phyloP scores from a whole-genome alignment of 306 rosid genomes.

The Gillenia trifoliata region DNA sequence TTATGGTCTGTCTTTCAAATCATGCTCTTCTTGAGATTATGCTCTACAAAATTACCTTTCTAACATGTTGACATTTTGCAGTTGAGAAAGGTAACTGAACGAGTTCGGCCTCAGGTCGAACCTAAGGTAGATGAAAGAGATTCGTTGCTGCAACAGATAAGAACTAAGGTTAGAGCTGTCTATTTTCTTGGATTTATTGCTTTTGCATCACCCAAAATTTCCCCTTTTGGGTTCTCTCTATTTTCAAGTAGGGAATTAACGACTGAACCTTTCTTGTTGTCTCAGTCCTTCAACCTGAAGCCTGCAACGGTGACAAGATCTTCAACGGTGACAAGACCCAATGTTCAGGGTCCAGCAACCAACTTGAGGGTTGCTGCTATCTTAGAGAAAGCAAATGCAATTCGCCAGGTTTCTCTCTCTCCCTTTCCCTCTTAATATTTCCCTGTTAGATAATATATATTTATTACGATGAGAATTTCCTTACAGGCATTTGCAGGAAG shows the following conservation, averaged over 20 bases:
- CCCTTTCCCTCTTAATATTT: background rate
- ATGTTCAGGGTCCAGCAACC: slow-evolving; percentile 67
- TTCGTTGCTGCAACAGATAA: slow-evolving; percentile 71
- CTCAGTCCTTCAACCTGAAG: slow-evolving; percentile 91
- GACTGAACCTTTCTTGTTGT: slow-evolving; percentile 10
- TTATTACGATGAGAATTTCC: background rate
- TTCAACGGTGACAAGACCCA: slow-evolving; percentile 46
- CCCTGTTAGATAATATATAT: background rate
- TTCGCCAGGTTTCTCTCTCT: slow-evolving; percentile 77
- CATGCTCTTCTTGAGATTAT: background rate
- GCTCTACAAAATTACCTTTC: slow-evolving; percentile 15
- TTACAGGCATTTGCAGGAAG: slow-evolving; percentile 84
- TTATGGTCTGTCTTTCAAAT: slow-evolving; percentile 15
- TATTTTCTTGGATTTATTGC: background rate
- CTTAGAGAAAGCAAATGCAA: slow-evolving; percentile 82
- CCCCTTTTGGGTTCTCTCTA: background rate
- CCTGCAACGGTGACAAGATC: slow-evolving; percentile 58
- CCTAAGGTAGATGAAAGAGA: slow-evolving; percentile 80
- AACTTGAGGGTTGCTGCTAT: slow-evolving; percentile 89
- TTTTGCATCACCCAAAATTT: background rate
- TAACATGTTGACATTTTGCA: slow-evolving; percentile 38
- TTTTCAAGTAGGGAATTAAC: background rate
- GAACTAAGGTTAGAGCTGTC: slow-evolving; percentile 67
- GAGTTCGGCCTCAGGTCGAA: slow-evolving; percentile 57
- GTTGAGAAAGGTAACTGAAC: slow-evolving; percentile 83